Evolutionary conservation across 129 eudicot genomes (phyloP), one percentile per base, ranked within the genome.

Genomic region (Artemisia argyi): DNA sequence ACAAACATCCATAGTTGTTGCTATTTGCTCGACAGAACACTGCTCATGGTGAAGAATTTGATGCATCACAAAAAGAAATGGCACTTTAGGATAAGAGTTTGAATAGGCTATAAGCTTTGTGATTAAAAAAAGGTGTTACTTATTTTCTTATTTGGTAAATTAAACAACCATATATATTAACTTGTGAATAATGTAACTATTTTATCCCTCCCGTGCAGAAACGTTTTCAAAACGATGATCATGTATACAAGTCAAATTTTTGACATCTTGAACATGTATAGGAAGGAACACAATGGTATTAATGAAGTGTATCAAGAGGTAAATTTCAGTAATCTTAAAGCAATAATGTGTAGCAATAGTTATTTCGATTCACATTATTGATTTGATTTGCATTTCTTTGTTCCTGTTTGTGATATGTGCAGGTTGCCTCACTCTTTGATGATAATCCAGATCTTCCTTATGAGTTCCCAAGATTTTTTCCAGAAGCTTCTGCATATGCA

Each of bases 41-140:
- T n/a, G n/a, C n/a, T n/a, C n/a, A n/a, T n/a, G n/a, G n/a, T n/a
- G n/a, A n/a, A n/a, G n/a, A n/a, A n/a, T n/a, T n/a, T n/a, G n/a
- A n/a, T n/a, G n/a, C n/a, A n/a, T n/a, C n/a, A n/a, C n/a, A n/a
- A n/a, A n/a, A n/a, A n/a, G n/a, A n/a, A n/a, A n/a, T n/a, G n/a
- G n/a, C n/a, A n/a, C n/a, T n/a, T n/a, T n/a, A n/a, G n/a, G n/a
- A n/a, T n/a, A n/a, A n/a, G 97, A 94, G 84, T 90, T 90, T 74
- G 97, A 94, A 62, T 96, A 88, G 66, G 99, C 99, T 52, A 90
- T 94, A 53, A 90, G 85, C 83, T 94, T 94, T 81, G 99, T 94
- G n/a, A 90, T 90, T 85, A 94, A 94, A 84, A 90, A 74, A 94
- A 94, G 97, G 99, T 94, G 54, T 42, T 49, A 0, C 61, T 50